Conservation (phyloP, 768 basidiomycete genomes). For the Amanita rubescens region DNA sequence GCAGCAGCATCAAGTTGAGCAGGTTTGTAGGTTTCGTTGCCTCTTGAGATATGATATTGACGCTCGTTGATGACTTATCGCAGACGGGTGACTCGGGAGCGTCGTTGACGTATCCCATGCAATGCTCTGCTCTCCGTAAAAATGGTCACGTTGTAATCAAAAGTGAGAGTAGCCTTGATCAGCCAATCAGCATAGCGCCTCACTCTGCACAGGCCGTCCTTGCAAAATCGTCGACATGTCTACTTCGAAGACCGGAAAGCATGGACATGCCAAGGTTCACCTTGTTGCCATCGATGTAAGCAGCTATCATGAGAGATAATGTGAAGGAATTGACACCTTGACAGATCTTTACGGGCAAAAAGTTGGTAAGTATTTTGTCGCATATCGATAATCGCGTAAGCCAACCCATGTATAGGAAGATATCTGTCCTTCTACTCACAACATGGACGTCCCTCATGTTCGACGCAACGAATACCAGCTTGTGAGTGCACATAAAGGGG, state of each 20-base stretch:
- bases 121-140: conserved; percentile 95
- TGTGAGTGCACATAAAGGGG: conserved; percentile 33
- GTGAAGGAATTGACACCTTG: conserved; percentile 10
- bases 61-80: conserved; percentile 9
- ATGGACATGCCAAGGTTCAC: conserved; percentile 99
- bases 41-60: neutral
- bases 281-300: conserved; percentile 93
- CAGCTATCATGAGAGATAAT: conserved; percentile 14
- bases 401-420: conserved; percentile 54
- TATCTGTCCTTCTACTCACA: conserved; percentile 96
- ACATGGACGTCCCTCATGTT: conserved; percentile 99
- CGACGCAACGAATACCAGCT: conserved; percentile 84
- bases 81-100: conserved; percentile 71
- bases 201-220: conserved; percentile 54
- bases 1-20: conserved; percentile 76
- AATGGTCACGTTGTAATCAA: conserved; percentile 96
- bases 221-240: conserved; percentile 99
- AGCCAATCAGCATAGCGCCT: neutral
- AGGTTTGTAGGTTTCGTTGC: conserved; percentile 34
- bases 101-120: conserved; percentile 77
- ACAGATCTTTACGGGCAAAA: conserved; percentile 98
- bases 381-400: neutral
- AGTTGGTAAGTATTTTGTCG: conserved; percentile 54
- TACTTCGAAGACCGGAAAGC: conserved; percentile 99
- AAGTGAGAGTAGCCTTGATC: conserved; percentile 30